A percentile compares a stretch with the other conserved stretches of the same genome.
Conservation (phyloP, 768 basidiomycete genomes). For the Rhizopogon salebrosus region DNA sequence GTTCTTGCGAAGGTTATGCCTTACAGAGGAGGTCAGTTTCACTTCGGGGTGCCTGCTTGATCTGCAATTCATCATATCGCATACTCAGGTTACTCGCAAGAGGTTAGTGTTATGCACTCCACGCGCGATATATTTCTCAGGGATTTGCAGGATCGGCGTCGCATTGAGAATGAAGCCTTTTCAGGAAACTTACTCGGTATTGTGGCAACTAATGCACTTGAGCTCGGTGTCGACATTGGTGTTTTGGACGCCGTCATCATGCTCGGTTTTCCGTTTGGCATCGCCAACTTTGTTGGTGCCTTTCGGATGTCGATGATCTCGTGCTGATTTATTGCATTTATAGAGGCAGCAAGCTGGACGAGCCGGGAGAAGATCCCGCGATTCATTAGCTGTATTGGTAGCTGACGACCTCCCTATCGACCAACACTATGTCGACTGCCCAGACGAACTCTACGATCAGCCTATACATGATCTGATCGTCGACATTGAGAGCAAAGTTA, state of each 20-base stretch:
- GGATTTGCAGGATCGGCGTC: constrained; percentile 60
- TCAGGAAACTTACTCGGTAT: constrained; percentile 79
- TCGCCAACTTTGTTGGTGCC: constrained; percentile 74
- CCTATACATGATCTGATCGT: constrained; percentile 58
- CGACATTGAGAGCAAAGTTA: constrained; percentile 67
- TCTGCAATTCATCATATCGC: neutral
- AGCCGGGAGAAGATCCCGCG: constrained; percentile 76
- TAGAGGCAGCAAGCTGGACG: constrained; percentile 88
- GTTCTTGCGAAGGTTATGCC: constrained; percentile 72
- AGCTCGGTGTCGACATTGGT: constrained; percentile 89
- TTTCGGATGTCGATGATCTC: neutral
- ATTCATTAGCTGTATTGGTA: constrained; percentile 73
- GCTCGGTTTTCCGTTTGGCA: constrained; percentile 75
- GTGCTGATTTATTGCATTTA: neutral
- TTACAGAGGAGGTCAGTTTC: constrained; percentile 69
- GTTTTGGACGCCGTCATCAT: constrained; percentile 86
- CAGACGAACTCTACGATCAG: constrained; percentile 64
- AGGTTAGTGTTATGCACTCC: constrained; percentile 33
- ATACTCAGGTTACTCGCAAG: constrained; percentile 61
- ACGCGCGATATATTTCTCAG: neutral
- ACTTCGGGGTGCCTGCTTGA: neutral
- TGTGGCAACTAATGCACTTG: constrained; percentile 85
- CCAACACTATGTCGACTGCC: constrained; percentile 65
- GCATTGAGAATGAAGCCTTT: constrained; percentile 84
- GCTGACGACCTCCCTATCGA: constrained; percentile 68